Conservation (phyloP, 1,139 yeast species). For the Candida anutae region DNA sequence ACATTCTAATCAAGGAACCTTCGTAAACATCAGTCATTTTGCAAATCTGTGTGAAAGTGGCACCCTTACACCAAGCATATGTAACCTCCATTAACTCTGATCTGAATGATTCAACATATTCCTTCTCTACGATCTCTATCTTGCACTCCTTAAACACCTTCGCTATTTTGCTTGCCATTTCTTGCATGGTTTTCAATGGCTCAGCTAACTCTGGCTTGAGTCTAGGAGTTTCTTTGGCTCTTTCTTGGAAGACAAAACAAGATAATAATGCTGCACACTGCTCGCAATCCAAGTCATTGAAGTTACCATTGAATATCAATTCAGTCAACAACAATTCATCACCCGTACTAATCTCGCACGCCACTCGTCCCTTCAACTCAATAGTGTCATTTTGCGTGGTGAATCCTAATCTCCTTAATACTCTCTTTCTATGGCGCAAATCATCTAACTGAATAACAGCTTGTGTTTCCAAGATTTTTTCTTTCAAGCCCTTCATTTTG, state of each 20-base stretch:
- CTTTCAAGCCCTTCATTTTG: conserved; percentile 54
- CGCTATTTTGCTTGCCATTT: conserved; percentile 86
- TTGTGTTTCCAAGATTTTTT: conserved; percentile 72
- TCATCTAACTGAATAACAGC: conserved; percentile 93
- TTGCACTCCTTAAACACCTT: conserved; percentile 84
- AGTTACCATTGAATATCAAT: conserved; percentile 88
- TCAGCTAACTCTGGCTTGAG: conserved; percentile 82
- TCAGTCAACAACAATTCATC: conserved; percentile 87
- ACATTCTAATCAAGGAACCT: conserved; percentile 90
- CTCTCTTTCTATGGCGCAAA: conserved; percentile 85
- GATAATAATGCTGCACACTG: conserved; percentile 90
- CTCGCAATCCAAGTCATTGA: conserved; percentile 78
- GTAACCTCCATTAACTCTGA: conserved; percentile 96
- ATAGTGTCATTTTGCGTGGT: conserved; percentile 79
- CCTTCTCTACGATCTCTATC: conserved; percentile 82
- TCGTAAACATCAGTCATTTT: conserved; percentile 98
- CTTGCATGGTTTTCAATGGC: conserved; percentile 79
- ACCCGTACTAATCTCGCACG: conserved; percentile 95
- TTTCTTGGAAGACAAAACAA: conserved; percentile 94
- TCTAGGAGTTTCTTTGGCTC: conserved; percentile 82
- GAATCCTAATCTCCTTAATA: conserved; percentile 73
- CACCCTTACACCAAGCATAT: conserved; percentile 94
- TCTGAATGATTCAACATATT: conserved; percentile 84
- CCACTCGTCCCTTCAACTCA: conserved; percentile 89
- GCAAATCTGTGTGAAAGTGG: conserved; percentile 91